Evolutionary conservation across 495 filamentous ascomycete species (phyloP), one percentile per base, ranked within the genome.

Genomic region (Podospora comata): DNA sequence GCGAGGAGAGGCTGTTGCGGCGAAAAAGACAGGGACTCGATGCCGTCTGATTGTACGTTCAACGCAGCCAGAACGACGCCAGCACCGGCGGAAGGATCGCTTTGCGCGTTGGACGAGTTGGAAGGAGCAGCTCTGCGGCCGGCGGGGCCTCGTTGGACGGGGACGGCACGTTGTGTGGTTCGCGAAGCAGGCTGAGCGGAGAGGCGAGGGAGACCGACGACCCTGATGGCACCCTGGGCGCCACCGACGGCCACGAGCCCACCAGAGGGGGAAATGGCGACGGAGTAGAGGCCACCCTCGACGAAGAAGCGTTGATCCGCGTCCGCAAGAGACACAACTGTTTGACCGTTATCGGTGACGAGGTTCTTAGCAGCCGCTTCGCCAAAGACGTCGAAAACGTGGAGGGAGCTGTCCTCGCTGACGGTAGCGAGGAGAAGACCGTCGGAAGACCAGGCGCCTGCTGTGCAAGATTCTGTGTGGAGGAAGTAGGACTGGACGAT

Each of bases 331-430:
- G 88, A 90, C 4, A 99, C 90, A 19, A 97, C 86, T 57, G 90
- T 92, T 62, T 88, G 87, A 20, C 89, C 88, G 59, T 86, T 87
- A 55, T 88, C 87, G 58, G 85, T 86, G 11, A 88, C 83, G 15
- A 95, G 80, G 13, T 89, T 91, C 54, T 89, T 88, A 0, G 90
- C 91, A 18, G 90, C 89, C 0, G 92, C 93, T 54, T 87, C 88
- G 34, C 93, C 92, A 79, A 92, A 97, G 13, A 93, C 90, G 78
- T 98, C 95, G 85, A 92, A 97, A 54, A 97, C 93, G 78, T 93
- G 93, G 71, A 99, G 87, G 69, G 88, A 92, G 27, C 88, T 86
- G 74, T 98, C 95, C 75, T 97, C 94, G 44, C 87, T 87, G 5
- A 98, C 94, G 0, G 94, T 97, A 1, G 91, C 94, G 1, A 99